Conservation (phyloP, 2,329 filamentous ascomycete genomes). For the Penicillium sp. region DNA sequence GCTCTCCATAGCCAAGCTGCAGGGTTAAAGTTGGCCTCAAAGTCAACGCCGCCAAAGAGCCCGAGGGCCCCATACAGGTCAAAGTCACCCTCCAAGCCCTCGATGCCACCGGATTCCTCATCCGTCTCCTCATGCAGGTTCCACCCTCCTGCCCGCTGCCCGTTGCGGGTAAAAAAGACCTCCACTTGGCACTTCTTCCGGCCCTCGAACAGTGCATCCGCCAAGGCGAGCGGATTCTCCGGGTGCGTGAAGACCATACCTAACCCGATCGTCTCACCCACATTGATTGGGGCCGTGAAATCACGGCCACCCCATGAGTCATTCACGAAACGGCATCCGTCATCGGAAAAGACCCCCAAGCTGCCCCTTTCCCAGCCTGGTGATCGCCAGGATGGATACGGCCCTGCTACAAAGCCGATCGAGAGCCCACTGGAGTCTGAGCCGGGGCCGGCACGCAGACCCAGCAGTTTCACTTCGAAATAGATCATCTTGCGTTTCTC, state of each 20-base stretch:
- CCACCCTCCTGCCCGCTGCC: slow-evolving; percentile 51
- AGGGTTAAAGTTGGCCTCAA: slow-evolving; percentile 52
- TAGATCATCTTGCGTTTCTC: slow-evolving; percentile 52
- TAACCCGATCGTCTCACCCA: slow-evolving; percentile 55
- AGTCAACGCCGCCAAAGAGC: slow-evolving; percentile 58
- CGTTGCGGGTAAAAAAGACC: slow-evolving; percentile 59
- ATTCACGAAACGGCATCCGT: slow-evolving; percentile 60
- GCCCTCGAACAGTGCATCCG: slow-evolving; percentile 9
- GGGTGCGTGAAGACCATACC: slow-evolving; percentile 52
- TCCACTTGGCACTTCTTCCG: slow-evolving; percentile 41
- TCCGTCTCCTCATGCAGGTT: slow-evolving; percentile 59
- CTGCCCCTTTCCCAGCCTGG: slow-evolving; percentile 62
- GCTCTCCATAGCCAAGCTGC: slow-evolving; percentile 46
- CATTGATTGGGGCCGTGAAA: slow-evolving; percentile 51
- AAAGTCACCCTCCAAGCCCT: slow-evolving; percentile 64
- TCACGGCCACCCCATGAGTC: slow-evolving; percentile 57
- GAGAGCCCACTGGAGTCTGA: slow-evolving; percentile 52
- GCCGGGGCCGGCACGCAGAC: slow-evolving; percentile 39
- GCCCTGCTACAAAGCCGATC: slow-evolving; percentile 57
- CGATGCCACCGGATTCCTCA: slow-evolving; percentile 53
- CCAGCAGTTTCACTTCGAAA: slow-evolving; percentile 53
- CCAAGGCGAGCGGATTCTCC: slow-evolving; percentile 33
- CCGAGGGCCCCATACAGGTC: slow-evolving; percentile 59
- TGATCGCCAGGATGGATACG: slow-evolving; percentile 58
- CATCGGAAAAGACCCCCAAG: slow-evolving; percentile 59